These are phyloP conservation scores for Mercurialis annua DNA, from an alignment of 345 rosid species.

Conservation along the genomic window DNA sequence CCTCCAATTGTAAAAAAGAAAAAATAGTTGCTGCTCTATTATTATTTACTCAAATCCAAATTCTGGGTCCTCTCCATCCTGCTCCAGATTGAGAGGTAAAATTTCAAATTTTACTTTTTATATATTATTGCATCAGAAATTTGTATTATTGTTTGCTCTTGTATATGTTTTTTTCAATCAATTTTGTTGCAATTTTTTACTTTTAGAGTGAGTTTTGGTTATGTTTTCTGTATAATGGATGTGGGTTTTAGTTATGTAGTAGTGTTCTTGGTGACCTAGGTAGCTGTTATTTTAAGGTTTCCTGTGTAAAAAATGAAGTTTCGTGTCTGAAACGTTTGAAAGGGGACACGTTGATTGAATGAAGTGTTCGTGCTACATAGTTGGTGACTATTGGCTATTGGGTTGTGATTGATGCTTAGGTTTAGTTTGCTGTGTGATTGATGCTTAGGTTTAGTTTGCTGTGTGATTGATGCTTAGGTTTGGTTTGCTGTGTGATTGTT, in stretches of 20 bases:
- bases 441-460: background rate
- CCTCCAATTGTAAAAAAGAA: slow-evolving; percentile 2
- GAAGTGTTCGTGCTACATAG: too few relatives aligned
- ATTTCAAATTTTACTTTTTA: background rate
- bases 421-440: too few relatives aligned
- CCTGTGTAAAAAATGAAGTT: too few relatives aligned
- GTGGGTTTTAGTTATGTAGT: background rate
- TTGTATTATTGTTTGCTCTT: too few relatives aligned
- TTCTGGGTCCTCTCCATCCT: slow-evolving; percentile 11
- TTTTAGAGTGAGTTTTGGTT: background rate
- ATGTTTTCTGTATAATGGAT: background rate
- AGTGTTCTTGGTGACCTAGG: background rate
- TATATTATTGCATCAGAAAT: background rate
- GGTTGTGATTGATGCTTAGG: too few relatives aligned
- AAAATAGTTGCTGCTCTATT: slow-evolving; percentile 1
- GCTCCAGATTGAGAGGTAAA: slow-evolving; percentile 29
- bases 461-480: background rate
- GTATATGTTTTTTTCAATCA: too few relatives aligned
- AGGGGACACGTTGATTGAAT: too few relatives aligned
- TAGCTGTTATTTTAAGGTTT: too few relatives aligned
- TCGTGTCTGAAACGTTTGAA: too few relatives aligned
- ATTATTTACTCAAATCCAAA: background rate
- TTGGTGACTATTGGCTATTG: too few relatives aligned
- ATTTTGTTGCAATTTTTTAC: too few relatives aligned
- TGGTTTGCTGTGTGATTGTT: background rate